phyloP scores from a whole-genome alignment of 2,329 filamentous ascomycete genomes.

The Rasamsonia emersonii region DNA sequence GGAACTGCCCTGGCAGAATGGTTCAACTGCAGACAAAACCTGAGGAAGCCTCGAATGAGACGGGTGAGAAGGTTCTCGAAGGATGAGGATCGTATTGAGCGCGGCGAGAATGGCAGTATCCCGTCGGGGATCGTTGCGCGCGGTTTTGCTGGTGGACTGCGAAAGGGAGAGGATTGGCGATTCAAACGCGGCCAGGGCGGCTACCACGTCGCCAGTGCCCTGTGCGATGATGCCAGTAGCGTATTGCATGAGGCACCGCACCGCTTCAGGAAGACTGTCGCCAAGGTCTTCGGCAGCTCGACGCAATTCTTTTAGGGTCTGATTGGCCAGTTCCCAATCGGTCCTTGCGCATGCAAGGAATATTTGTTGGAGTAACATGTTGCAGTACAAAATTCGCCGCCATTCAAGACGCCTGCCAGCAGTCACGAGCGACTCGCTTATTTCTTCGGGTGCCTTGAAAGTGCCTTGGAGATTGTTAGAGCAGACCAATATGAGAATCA shows the following conservation, averaged over 20 bases:
- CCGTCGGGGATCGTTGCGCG: slow-evolving; percentile 44
- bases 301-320: slow-evolving; percentile 48
- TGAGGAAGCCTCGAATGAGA: slow-evolving; percentile 51
- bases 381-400: slow-evolving; percentile 58
- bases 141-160: slow-evolving; percentile 26
- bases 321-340: slow-evolving; percentile 58
- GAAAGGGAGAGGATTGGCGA: slow-evolving; percentile 51
- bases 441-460: slow-evolving; percentile 31
- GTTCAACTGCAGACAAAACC: slow-evolving; percentile 58
- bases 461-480: slow-evolving; percentile 17
- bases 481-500: slow-evolving; percentile 11
- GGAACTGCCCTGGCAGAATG: slow-evolving; percentile 58
- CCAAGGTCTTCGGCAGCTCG: slow-evolving; percentile 37
- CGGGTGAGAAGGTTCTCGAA: slow-evolving; percentile 53
- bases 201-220: slow-evolving; percentile 62
- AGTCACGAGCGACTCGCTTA: slow-evolving; percentile 47
- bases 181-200: slow-evolving; percentile 59
- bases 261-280: slow-evolving; percentile 29
- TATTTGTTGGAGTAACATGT: slow-evolving; percentile 62
- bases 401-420: slow-evolving; percentile 54
- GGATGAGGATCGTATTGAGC: slow-evolving; percentile 64
- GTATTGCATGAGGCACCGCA: slow-evolving; percentile 56
- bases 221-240: slow-evolving; percentile 68
- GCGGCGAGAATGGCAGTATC: slow-evolving; percentile 56
- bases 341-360: slow-evolving; percentile 62